Conservation (phyloP, 1,284 basidiomycete species). For the Ustilago esculenta region DNA sequence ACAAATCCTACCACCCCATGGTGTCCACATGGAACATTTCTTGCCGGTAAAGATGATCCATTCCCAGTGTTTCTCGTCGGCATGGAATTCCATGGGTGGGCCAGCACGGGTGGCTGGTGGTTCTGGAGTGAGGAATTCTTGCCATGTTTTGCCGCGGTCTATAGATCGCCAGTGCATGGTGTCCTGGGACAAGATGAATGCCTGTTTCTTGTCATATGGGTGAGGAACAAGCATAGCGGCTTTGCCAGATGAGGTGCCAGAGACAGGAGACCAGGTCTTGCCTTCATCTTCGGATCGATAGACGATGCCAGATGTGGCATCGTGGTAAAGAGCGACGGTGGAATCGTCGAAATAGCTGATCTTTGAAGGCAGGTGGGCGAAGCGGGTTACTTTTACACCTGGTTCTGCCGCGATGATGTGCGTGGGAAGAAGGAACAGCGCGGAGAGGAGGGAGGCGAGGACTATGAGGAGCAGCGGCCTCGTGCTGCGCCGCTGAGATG, state of each 20-base stretch:
- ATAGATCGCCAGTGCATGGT: constrained; percentile 60
- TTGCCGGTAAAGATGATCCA: constrained; percentile 62
- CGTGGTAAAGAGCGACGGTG: constrained; percentile 83
- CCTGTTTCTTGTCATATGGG: constrained; percentile 76
- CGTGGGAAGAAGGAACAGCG: background rate
- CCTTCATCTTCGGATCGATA: constrained; percentile 90
- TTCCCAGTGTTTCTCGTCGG: constrained; percentile 56
- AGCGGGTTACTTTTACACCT: constrained; percentile 68
- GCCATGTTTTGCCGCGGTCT: constrained; percentile 63
- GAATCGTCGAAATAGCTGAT: constrained; percentile 94
- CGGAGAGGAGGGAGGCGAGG: background rate
- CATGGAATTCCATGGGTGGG: constrained; percentile 62
- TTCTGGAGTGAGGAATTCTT: constrained; percentile 56
- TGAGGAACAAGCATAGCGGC: constrained; percentile 84
- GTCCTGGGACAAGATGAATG: constrained; percentile 59
- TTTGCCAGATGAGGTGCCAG: constrained; percentile 74
- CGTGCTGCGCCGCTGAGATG: background rate
- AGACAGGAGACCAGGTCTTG: constrained; percentile 77
- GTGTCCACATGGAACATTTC: constrained; percentile 57
- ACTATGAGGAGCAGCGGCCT: constrained; percentile 1
- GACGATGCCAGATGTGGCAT: constrained; percentile 76
- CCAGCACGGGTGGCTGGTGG: constrained; percentile 53
- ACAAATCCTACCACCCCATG: constrained; percentile 57
- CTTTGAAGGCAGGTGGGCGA: constrained; percentile 77
- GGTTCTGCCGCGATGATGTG: constrained; percentile 53